Conservation (phyloP, 2,329 filamentous ascomycete species). For the Pseudogymnoascus sp. region DNA sequence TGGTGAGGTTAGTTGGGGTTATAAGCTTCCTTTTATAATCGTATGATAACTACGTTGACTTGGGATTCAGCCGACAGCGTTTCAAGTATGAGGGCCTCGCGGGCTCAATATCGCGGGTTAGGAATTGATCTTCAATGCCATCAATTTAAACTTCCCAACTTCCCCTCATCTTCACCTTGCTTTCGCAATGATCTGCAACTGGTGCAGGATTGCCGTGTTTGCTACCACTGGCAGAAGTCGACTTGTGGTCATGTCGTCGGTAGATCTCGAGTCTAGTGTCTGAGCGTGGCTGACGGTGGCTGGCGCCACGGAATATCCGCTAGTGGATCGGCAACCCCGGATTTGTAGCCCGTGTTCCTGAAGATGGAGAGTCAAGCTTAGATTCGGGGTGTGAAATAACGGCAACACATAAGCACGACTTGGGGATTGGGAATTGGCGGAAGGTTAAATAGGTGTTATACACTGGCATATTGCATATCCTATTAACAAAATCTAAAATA, state of each 20-base stretch:
- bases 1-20: background rate
- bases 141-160: background rate
- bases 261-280: background rate
- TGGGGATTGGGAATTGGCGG: background rate
- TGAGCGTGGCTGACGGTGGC: background rate
- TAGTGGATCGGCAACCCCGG: slow-evolving; percentile 3
- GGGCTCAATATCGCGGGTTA: background rate
- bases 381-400: background rate
- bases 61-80: slow-evolving; percentile 4
- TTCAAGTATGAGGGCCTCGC: slow-evolving; percentile 1
- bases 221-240: background rate
- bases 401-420: background rate
- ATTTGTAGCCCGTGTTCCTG: slow-evolving; percentile 1
- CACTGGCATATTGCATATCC: background rate
- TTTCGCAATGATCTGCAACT: slow-evolving; percentile 6
- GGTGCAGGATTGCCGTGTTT: background rate
- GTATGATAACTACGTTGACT: background rate
- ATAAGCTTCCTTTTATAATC: background rate
- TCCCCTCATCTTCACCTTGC: background rate
- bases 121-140: background rate
- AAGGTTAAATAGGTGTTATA: background rate
- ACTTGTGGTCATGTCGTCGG: background rate
- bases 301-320: background rate
- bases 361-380: background rate
- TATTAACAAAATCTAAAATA: background rate